These are phyloP conservation scores for Adenanthera pavonina DNA, from an alignment of 306 rosid genomes.

Conservation along the genomic window DNA sequence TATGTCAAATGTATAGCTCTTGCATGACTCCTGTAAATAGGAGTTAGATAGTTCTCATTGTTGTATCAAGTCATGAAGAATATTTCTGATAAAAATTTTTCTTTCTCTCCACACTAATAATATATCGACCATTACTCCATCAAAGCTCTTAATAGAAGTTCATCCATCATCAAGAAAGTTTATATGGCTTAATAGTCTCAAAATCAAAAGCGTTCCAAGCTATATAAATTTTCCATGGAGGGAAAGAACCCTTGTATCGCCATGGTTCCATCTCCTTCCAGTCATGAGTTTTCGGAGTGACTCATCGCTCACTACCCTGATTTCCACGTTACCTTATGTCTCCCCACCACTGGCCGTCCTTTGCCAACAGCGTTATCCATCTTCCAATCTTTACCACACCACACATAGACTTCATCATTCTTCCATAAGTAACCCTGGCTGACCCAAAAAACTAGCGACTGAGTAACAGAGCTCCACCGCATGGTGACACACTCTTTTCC, in stretches of 20 bases:
- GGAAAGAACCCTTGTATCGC: slow-evolving; percentile 25
- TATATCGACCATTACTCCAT: too few species aligned
- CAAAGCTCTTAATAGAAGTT: too few species aligned
- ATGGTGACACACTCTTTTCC: slow-evolving; percentile 30
- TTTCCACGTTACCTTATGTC: slow-evolving; percentile 20
- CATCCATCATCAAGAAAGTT: too few species aligned
- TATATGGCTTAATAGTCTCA: too few species aligned
- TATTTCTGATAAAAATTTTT: too few species aligned
- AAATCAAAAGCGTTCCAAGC: too few species aligned
- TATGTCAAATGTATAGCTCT: too few species aligned
- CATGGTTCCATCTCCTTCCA: slow-evolving; percentile 45
- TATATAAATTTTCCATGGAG: too few species aligned
- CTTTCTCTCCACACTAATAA: too few species aligned
- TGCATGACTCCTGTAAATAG: too few species aligned
- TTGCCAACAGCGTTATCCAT: neutral
- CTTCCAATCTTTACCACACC: slow-evolving; percentile 37
- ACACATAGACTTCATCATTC: slow-evolving; percentile 25
- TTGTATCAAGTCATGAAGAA: too few species aligned
- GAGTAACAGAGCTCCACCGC: neutral
- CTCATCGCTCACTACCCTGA: neutral
- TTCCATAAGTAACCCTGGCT: slow-evolving; percentile 23
- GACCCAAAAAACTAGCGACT: neutral
- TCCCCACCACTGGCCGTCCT: slow-evolving; percentile 29
- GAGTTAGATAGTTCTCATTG: too few species aligned
- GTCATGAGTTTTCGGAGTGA: slow-evolving; percentile 37